A percentile compares a stretch with the other conserved stretches of the same genome.
These are phyloP conservation scores for Aspergillus neoniger DNA, from an alignment of 2,329 filamentous ascomycete genomes.

Conservation along the genomic window DNA sequence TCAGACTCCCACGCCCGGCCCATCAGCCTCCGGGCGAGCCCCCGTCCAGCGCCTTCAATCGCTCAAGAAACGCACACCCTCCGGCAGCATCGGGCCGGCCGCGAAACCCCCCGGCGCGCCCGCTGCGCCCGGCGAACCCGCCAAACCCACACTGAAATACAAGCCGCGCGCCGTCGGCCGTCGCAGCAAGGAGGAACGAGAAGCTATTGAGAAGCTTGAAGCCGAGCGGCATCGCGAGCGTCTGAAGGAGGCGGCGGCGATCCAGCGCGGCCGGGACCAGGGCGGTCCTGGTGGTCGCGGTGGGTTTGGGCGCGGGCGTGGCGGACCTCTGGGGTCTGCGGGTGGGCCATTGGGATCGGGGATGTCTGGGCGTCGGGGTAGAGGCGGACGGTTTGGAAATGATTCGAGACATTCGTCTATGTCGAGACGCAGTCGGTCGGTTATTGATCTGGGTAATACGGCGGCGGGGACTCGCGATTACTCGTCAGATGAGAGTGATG, in stretches of 20 bases:
- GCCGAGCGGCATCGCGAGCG: conserved; percentile 43
- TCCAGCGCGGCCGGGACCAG: conserved; percentile 36
- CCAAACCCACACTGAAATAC: conserved; percentile 46
- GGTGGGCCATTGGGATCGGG: conserved; percentile 33
- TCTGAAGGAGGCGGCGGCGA: conserved; percentile 44
- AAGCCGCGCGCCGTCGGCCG: conserved; percentile 45
- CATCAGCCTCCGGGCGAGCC: conserved; percentile 26
- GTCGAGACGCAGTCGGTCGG: conserved; percentile 32
- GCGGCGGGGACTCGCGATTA: conserved; percentile 26
- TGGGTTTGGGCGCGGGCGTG: conserved; percentile 33
- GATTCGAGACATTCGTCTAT: conserved; percentile 32
- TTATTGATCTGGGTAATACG: conserved; percentile 27
- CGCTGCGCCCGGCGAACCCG: conserved; percentile 28
- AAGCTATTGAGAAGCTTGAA: conserved; percentile 46
- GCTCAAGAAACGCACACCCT: conserved; percentile 41
- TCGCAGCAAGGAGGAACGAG: conserved; percentile 49
- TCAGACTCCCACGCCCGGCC: neutral
- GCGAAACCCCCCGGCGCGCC: conserved; percentile 17
- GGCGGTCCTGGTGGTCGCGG: conserved; percentile 32
- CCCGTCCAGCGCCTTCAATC: conserved; percentile 47
- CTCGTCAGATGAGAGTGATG: conserved; percentile 50
- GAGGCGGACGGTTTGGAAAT: conserved; percentile 26
- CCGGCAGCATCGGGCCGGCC: conserved; percentile 35
- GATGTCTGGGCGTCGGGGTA: conserved; percentile 27
- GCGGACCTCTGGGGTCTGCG: conserved; percentile 28